phyloP scores from a whole-genome alignment of 495 filamentous ascomycete species.

The Xylaria longipes region DNA sequence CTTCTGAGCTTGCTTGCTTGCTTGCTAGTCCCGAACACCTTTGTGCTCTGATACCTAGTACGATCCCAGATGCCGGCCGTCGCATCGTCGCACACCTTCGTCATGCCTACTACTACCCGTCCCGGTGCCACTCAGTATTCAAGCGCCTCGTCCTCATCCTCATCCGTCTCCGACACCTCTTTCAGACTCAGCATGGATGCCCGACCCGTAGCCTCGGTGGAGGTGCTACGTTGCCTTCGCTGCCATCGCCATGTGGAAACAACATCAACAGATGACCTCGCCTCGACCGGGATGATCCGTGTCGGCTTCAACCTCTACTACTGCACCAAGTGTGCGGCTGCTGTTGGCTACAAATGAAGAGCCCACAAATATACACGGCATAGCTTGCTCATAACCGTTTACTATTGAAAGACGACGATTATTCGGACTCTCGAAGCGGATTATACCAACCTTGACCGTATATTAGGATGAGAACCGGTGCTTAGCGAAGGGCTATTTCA shows the following conservation, averaged over 20 bases:
- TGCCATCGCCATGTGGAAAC: conserved; percentile 62
- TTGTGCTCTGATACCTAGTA: background rate
- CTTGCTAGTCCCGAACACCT: background rate
- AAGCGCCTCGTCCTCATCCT: conserved; percentile 45
- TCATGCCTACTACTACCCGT: conserved; percentile 37
- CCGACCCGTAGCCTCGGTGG: conserved; percentile 54
- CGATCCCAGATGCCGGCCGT: background rate
- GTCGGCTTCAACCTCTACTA: conserved; percentile 83
- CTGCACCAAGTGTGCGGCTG: conserved; percentile 73
- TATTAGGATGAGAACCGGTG: background rate
- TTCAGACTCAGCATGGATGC: conserved; percentile 52
- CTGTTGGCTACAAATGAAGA: conserved; percentile 72
- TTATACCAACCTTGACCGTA: background rate
- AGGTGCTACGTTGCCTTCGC: conserved; percentile 60
- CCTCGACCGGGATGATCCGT: conserved; percentile 63
- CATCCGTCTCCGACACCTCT: conserved; percentile 51
- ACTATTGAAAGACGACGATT: background rate
- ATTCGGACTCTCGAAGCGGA: background rate
- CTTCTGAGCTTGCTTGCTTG: background rate
- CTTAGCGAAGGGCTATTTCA: background rate
- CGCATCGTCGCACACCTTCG: conserved; percentile 1
- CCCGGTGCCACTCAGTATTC: conserved; percentile 45
- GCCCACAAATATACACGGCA: background rate
- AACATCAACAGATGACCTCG: conserved; percentile 60
- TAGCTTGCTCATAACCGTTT: background rate